Percentiles rank a stretch among this genome's conserved stretches.
Conservation (phyloP, 2,329 filamentous ascomycete genomes). For the Daldinia eschscholtzii region DNA sequence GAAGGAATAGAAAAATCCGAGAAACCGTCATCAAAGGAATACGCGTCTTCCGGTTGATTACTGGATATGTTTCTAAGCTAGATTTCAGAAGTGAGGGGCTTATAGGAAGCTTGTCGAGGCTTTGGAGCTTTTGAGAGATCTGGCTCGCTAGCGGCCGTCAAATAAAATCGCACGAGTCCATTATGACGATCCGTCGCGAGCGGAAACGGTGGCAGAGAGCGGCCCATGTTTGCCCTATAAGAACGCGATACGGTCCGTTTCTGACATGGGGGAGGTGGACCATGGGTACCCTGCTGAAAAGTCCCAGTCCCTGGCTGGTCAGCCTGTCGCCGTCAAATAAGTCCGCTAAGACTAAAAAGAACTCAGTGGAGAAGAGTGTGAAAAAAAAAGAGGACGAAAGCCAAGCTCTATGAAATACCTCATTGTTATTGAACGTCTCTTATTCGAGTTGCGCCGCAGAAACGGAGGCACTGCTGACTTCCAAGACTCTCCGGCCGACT, state of each 20-base stretch:
- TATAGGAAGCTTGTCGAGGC: conserved; percentile 42
- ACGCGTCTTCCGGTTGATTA: conserved; percentile 45
- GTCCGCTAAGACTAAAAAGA: conserved; percentile 37
- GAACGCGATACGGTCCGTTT: conserved; percentile 49
- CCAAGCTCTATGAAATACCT: conserved; percentile 51
- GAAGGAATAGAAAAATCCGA: conserved; percentile 23
- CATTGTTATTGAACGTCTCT: conserved; percentile 41
- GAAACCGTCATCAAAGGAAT: conserved; percentile 32
- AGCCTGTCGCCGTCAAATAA: conserved; percentile 46
- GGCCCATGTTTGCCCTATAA: conserved; percentile 52
- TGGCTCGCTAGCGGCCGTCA: conserved; percentile 50
- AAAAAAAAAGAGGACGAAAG: conserved; percentile 39
- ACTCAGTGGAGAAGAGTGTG: conserved; percentile 43
- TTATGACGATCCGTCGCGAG: conserved; percentile 47
- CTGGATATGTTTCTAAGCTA: conserved; percentile 49
- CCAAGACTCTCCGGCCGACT: conserved; percentile 23
- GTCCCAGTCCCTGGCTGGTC: conserved; percentile 46
- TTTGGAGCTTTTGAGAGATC: conserved; percentile 38
- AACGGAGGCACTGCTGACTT: conserved; percentile 33
- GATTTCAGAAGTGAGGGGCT: conserved; percentile 48
- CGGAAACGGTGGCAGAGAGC: conserved; percentile 50
- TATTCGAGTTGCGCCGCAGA: conserved; percentile 44
- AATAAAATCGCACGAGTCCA: conserved; percentile 50
- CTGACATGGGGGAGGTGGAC: conserved; percentile 48
- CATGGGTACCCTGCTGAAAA: conserved; percentile 47